Conservation (phyloP, 352 stramenopile genomes). For the Globisporangium yorkense region DNA sequence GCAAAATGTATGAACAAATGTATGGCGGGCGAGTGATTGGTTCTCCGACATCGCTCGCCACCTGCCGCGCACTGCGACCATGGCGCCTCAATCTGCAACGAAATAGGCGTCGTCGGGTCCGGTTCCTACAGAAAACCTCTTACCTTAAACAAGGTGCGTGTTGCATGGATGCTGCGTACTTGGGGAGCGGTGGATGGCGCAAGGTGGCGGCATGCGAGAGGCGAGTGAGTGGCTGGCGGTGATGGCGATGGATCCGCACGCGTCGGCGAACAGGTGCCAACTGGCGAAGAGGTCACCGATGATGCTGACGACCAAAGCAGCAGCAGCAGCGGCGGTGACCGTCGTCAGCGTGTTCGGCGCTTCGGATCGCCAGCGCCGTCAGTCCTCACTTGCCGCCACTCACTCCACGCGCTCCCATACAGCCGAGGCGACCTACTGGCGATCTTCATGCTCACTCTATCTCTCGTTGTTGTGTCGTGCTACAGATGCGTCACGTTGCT, state of each 20-base stretch:
- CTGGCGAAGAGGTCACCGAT: no score
- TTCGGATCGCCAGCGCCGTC: not conserved
- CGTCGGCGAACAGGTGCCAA: no score
- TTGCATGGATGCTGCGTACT: not conserved
- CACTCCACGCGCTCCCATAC: not conserved
- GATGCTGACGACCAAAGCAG: not conserved
- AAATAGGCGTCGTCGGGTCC: slow-evolving; percentile 76
- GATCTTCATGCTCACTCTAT: not conserved
- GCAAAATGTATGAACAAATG: slow-evolving; percentile 31
- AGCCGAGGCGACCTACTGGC: not conserved
- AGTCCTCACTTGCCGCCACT: not conserved
- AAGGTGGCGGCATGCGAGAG: no score
- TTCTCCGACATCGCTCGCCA: slow-evolving; percentile 36
- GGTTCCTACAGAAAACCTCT: slow-evolving; percentile 27
- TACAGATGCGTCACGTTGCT: slow-evolving; percentile 90
- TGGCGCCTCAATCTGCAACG: slow-evolving; percentile 20
- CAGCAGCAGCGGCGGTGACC: not conserved
- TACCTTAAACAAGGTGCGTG: slow-evolving; percentile 87
- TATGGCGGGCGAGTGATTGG: slow-evolving; percentile 74
- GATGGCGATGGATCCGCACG: not conserved
- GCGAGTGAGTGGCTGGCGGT: not conserved
- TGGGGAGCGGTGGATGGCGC: not conserved
- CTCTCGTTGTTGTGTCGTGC: not conserved
- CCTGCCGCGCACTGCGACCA: not conserved
- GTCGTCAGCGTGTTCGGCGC: not conserved